phyloP scores from a whole-genome alignment of 148 eudicot genomes.

The Mesembryanthemum crystallinum region DNA sequence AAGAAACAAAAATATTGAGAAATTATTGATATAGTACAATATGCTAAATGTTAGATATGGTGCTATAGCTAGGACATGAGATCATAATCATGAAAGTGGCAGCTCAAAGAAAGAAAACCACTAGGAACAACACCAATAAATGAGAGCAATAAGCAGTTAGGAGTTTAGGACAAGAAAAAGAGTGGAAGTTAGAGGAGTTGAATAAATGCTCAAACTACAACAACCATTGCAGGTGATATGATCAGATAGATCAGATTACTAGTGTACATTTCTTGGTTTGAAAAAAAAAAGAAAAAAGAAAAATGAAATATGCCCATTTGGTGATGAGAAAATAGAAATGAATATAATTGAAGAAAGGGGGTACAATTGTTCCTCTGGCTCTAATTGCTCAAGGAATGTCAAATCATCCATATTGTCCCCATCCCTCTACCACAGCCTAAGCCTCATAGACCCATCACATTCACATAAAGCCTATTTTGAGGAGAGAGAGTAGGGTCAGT shows the following conservation, averaged over 20 bases:
- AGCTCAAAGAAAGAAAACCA: neutral
- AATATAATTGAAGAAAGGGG: neutral
- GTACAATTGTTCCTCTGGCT: conserved; percentile 33
- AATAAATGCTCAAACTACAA: conserved; percentile 18
- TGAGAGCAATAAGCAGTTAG: conserved; percentile 8
- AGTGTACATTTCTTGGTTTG: neutral
- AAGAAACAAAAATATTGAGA: too few species aligned
- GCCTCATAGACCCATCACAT: conserved; percentile 39
- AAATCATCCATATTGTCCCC: conserved; percentile 36
- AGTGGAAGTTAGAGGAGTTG: neutral
- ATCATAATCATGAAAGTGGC: too few species aligned
- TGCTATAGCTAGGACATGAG: too few species aligned
- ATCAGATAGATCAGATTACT: neutral
- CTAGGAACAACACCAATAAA: neutral
- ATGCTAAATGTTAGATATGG: too few species aligned
- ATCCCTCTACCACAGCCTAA: conserved; percentile 20
- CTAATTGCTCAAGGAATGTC: conserved; percentile 33
- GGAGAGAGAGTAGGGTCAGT: neutral
- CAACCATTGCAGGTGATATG: conserved; percentile 5
- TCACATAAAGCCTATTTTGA: conserved; percentile 30
- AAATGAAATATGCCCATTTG: neutral
- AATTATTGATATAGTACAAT: too few species aligned
- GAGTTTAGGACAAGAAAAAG: conserved; percentile 14
- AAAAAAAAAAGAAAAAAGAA: neutral
- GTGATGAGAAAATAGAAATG: neutral